Evolutionary conservation across 2,329 filamentous ascomycete species (phyloP), one percentile per base, ranked within the genome.

Genomic region (Cladosporium sphaerospermum): DNA sequence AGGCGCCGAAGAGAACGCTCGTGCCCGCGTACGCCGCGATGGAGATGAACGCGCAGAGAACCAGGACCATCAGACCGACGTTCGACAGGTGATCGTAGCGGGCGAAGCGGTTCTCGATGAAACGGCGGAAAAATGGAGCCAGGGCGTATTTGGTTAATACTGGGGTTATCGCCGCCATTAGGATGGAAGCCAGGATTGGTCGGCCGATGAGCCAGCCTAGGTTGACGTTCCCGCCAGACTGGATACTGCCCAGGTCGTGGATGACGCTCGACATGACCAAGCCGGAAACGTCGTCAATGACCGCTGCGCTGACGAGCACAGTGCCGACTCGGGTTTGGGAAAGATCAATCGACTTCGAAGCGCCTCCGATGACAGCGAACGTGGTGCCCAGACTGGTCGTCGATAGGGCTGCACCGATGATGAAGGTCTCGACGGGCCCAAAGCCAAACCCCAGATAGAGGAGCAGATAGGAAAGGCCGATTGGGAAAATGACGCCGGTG

Each of bases 201-300:
- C 63, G 52, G 16, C 61, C 63, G 9, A 66, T 64, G 2, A 63
- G 63, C 16, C 63, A 54, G 23, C 61, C 63, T 4, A 66, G 63
- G 45, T 52, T 59, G 8, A 46, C 32, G 54, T 50, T 28, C 13
- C 43, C 53, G 10, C 58, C 58, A 9, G 31, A 41, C 9, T 57
- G 55, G 3, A 64, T 46, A 2, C 44, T 44, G 9, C 63, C 63
- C 1, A 67, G 53, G 32, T 64, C 56, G 37, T 61, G 57, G 36
- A 67, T 64, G 13, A 64, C 66, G 31, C 60, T 62, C 31, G 71
- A 71, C 59, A 75, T 71, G 47, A 76, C 69, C 9, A 76, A 67
- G 2, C 73, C 73, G 1, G 70, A 68, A 1, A 75, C 71, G 59
- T 76, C 73, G 58, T 75, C 73, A 34, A 76, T 73, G 18, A 76